These are phyloP conservation scores for Escovopsis sp. DNA, from an alignment of 2,329 filamentous ascomycete genomes.

Conservation along the genomic window DNA sequence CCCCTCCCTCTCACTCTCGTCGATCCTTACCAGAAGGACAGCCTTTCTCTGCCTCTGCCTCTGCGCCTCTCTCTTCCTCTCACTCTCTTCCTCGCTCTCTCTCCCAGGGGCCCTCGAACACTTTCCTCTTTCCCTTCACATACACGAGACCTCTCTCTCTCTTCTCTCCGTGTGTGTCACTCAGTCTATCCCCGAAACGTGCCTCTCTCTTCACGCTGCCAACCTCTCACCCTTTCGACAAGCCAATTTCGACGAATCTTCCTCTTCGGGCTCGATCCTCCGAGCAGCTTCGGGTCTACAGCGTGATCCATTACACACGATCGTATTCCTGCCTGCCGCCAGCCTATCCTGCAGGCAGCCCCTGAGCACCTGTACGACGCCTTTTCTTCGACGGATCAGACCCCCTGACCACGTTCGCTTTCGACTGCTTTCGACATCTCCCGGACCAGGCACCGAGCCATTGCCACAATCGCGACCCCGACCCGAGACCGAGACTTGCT, in stretches of 20 bases:
- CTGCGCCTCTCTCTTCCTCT: background rate
- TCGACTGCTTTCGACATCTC: too few relatives aligned
- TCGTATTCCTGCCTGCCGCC: constrained; percentile 11
- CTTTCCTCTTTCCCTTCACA: too few relatives aligned
- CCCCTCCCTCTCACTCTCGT: background rate
- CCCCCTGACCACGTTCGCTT: background rate
- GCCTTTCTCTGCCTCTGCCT: background rate
- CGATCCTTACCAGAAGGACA: too few relatives aligned
- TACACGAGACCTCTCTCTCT: constrained; percentile 4
- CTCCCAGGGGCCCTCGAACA: constrained; percentile 1
- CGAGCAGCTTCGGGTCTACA: constrained; percentile 6
- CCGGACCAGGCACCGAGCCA: too few relatives aligned
- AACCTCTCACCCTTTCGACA: background rate
- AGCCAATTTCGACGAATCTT: background rate
- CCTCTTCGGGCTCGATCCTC: constrained; percentile 1
- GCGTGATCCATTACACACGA: constrained; percentile 5
- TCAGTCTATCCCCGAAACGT: constrained; percentile 2
- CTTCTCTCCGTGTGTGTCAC: too few relatives aligned
- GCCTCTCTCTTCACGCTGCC: too few relatives aligned
- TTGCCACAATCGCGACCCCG: too few relatives aligned
- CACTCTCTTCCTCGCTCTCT: background rate
- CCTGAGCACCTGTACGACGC: constrained; percentile 10
- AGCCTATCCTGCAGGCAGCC: constrained; percentile 13
- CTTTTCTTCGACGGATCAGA: too few relatives aligned
- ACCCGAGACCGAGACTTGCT: background rate